Evolutionary conservation across 768 basidiomycete species (phyloP), one percentile per base, ranked within the genome.

Genomic region (Kwoniella sp.): DNA sequence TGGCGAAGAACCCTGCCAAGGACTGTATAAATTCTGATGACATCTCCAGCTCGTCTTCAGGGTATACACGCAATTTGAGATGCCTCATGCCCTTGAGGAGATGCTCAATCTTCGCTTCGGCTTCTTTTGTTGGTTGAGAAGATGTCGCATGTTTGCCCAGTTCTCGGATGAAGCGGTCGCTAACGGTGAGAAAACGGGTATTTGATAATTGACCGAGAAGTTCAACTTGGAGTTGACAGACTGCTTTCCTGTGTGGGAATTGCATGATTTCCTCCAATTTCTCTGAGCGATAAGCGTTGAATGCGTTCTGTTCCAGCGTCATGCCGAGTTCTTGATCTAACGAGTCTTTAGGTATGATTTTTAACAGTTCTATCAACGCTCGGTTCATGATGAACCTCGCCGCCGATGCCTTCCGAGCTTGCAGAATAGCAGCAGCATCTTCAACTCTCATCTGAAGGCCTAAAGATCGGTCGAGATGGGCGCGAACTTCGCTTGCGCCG

Each of bases 341-440:
- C 1, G 87, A 87, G 68, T 92, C 90, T 72, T 88, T 88, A 0
- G 88, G 83, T 26, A 90, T 83, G 19, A 85, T 83, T 40, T 88
- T 85, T 58, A 94, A 84, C 13, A 93, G 86, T 1, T 86, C 87
- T 26, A 92, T 87, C 21, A 95, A 83, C 3, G 90, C 88, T 55
- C 92, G 86, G 73, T 91, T 93, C 87, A 92, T 88, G 73, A 97
- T 86, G 76, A 92, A 95, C 40, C 90, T 88, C 0, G 91, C 87
- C 6, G 91, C 88, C 2, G 94, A 83, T 59, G 73, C 67, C 58
- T 79, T 79, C 8, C 80, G 67, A 22, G 66, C 67, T 44, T 73
- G 71, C 4, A 80, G 62, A 17, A 74, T 74, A 6, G 70, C 70
- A 13, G 77, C 73, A 12, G 78, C 77, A 49, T 79, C 78, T 48